Percentiles rank a stretch among this genome's conserved stretches.
phyloP scores from a whole-genome alignment of 108 stramenopile species.

The Pseudonitzschia multiseries region DNA sequence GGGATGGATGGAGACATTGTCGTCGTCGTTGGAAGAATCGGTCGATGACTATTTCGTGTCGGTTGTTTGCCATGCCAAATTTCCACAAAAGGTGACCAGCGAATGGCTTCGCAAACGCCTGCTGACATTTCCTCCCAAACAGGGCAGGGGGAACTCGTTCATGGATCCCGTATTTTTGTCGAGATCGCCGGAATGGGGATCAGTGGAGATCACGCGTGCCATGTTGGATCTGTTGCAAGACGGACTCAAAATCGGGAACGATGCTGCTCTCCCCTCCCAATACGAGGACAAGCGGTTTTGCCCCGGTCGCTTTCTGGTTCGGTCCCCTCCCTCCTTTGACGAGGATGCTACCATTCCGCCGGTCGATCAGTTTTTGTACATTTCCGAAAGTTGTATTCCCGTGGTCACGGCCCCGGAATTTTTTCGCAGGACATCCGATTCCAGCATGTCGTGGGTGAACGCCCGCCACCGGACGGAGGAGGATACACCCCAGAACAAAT shows the following conservation, averaged over 20 bases:
- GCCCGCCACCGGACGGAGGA: constrained; percentile 49
- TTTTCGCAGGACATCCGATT: constrained; percentile 14
- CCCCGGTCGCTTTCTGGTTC: constrained; percentile 36
- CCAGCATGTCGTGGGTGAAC: constrained; percentile 70
- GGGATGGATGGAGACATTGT: constrained; percentile 48
- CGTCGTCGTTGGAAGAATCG: constrained; percentile 14
- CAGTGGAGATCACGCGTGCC: constrained; percentile 87
- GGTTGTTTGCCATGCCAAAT: constrained; percentile 82
- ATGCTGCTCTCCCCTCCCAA: neutral
- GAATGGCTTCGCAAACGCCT: constrained; percentile 69
- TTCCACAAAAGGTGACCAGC: constrained; percentile 68
- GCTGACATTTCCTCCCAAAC: constrained; percentile 48
- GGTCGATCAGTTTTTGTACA: constrained; percentile 79
- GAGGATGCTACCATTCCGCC: constrained; percentile 39
- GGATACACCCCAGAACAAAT: constrained; percentile 82
- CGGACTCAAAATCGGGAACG: constrained; percentile 60
- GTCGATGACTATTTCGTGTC: constrained; percentile 48
- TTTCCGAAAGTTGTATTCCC: constrained; percentile 87
- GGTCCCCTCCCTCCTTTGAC: constrained; percentile 17
- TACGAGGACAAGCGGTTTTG: constrained; percentile 42
- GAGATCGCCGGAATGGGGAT: constrained; percentile 83
- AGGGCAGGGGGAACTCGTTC: constrained; percentile 42
- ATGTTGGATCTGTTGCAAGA: constrained; percentile 86
- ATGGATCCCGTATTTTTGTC: constrained; percentile 55
- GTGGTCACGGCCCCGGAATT: constrained; percentile 66